A percentile compares a stretch with the other conserved stretches of the same genome.
phyloP scores from a whole-genome alignment of 1,139 yeast genomes.

The Meyerozyma sp. region DNA sequence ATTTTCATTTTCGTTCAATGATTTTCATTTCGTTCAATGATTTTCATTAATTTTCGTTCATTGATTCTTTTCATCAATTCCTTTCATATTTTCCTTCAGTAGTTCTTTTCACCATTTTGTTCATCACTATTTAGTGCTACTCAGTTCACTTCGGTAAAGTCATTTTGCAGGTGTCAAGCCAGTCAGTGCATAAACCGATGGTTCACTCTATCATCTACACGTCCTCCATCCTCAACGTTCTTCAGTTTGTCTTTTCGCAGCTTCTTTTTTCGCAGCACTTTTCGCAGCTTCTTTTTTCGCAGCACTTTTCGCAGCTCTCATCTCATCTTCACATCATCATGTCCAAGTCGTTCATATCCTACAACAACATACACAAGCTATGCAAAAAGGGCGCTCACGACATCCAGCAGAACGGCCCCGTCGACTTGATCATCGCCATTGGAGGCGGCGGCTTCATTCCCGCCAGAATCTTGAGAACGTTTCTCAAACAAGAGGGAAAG shows the following conservation, averaged over 20 bases:
- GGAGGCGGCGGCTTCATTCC: slow-evolving; percentile 96
- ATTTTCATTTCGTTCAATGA: too few species aligned
- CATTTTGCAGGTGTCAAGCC: too few species aligned
- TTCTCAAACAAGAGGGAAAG: slow-evolving; percentile 78
- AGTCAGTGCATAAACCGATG: too few species aligned
- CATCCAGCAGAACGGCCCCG: slow-evolving; percentile 66
- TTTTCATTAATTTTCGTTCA: too few species aligned
- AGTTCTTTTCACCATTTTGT: too few species aligned
- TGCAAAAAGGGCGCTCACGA: slow-evolving; percentile 80
- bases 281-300: background rate
- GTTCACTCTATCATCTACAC: too few species aligned
- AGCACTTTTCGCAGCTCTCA: background rate
- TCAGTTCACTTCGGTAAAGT: too few species aligned
- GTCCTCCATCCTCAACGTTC: background rate
- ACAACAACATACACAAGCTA: slow-evolving; percentile 88
- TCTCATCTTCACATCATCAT: background rate
- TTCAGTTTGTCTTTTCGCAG: background rate
- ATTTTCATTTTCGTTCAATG: too few species aligned
- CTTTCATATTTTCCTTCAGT: too few species aligned
- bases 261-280: background rate
- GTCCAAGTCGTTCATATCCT: slow-evolving; percentile 60
- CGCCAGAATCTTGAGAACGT: slow-evolving; percentile 89
- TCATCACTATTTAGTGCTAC: too few species aligned
- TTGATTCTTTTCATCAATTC: too few species aligned
- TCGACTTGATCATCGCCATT: slow-evolving; percentile 81